Conservation (phyloP, 2,329 filamentous ascomycete genomes). For the Cladosporium phlei region DNA sequence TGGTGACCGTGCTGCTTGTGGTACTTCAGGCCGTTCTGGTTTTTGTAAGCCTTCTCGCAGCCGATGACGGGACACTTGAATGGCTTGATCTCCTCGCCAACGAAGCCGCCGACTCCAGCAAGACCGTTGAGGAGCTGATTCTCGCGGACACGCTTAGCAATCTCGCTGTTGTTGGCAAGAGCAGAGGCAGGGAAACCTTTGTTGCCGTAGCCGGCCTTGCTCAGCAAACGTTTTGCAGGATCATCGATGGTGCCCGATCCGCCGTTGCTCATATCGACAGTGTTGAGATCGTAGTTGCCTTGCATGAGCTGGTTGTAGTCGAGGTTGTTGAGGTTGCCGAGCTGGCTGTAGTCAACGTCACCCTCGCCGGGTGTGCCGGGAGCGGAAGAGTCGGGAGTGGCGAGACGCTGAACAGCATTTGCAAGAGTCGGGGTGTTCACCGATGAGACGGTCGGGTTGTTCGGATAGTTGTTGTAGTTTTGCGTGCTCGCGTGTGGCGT, state of each 20-base stretch:
- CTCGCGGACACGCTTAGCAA: slow-evolving; percentile 61
- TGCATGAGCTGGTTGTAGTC: slow-evolving; percentile 34
- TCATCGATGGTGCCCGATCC: slow-evolving; percentile 68
- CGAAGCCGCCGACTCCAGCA: slow-evolving; percentile 42
- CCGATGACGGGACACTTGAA: slow-evolving; percentile 98
- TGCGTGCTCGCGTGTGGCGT: slow-evolving; percentile 69
- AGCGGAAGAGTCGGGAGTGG: slow-evolving; percentile 62
- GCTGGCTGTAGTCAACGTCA: slow-evolving; percentile 47
- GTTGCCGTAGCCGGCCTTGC: slow-evolving; percentile 61
- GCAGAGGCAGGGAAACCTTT: slow-evolving; percentile 50
- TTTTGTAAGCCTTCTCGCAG: slow-evolving; percentile 99
- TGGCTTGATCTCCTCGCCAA: slow-evolving; percentile 89
- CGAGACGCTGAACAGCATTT: slow-evolving; percentile 60
- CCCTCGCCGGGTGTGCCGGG: slow-evolving; percentile 68
- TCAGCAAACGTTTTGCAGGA: slow-evolving; percentile 88
- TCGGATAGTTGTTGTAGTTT: slow-evolving; percentile 65
- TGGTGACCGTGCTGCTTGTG: slow-evolving; percentile 85
- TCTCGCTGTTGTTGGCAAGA: slow-evolving; percentile 70
- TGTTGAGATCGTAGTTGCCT: slow-evolving; percentile 35
- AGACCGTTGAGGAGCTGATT: slow-evolving; percentile 58
- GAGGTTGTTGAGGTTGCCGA: slow-evolving; percentile 35
- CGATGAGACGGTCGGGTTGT: slow-evolving; percentile 94
- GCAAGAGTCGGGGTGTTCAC: slow-evolving; percentile 92
- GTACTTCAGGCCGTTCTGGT: slow-evolving; percentile 97
- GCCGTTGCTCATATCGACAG: slow-evolving; percentile 49